Base-by-base conservation (phyloP, 352 stramenopile genomes). In the Plasmopara muralis region DNA sequence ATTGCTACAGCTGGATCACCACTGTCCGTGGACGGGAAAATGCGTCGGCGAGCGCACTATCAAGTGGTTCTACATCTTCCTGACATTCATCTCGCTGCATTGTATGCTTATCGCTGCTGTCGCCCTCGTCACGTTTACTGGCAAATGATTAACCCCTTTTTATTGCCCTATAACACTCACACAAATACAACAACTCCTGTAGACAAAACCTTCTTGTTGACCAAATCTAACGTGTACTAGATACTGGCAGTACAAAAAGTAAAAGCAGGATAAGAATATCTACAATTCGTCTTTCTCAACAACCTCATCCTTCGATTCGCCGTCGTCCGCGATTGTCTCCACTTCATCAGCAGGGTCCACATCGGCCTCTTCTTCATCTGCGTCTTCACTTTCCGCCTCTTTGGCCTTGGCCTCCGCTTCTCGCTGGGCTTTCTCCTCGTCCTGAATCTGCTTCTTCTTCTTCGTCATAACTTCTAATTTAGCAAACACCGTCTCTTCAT, bases 401-500 rank as follows among this genome's bases (percentile, higher is more conserved):
- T 92, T 85, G 46, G 83, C 76, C 67, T 83, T 79, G 13, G 69
- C 72, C 60, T 91, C 74, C 29, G 79, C 72, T 60, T 95, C 70
- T 35, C 72, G 60, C 59, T 85, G 74, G 25, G 65, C 67, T 60
- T 78, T 78, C 64, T 86, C 74, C 47, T 74, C 78, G 60, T 91
- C 83, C 60, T 95, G 76, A 34, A 74, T 64, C 53, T 83, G 66
- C 57, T 93, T 79, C 68, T 87, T 86, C 69, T 88, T 85, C 43
- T 76, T 66, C 50, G 76, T 76, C 43, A 88, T 70, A 40, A 81
- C 73, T 58, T 97, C 71, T 44, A 76, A 74, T 62, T 97, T 92
- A 28, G 51, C 52, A 30, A 97, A 85, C 64, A 97, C 96, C 10
- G 82, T 82, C 68, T 98, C 97, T 72, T 99, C 96, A 64, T 84